Conservation (phyloP, 164 flowering plant genomes). For the Vitis labrusca region DNA sequence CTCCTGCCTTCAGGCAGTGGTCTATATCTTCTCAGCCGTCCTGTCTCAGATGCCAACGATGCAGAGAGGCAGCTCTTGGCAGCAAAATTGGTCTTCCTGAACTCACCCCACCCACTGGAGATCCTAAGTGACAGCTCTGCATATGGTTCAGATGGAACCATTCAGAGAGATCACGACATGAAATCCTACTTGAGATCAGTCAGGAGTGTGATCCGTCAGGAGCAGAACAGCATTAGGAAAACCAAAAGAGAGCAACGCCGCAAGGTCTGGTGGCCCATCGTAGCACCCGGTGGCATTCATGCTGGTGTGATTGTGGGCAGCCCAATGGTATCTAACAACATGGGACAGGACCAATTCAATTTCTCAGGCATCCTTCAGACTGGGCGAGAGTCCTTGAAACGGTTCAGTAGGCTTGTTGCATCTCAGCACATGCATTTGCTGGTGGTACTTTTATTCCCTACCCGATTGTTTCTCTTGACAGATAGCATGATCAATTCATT, state of each 20-base stretch:
- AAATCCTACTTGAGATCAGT: constrained; percentile 71
- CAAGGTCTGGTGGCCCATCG: constrained; percentile 72
- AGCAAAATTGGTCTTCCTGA: constrained; percentile 65
- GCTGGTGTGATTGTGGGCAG: constrained; percentile 27
- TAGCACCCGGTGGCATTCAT: constrained; percentile 32
- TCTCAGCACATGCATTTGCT: constrained; percentile 71
- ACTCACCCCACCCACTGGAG: constrained; percentile 95
- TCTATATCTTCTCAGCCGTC: constrained; percentile 49
- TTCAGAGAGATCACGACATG: constrained; percentile 92
- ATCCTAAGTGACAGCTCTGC: constrained; percentile 83
- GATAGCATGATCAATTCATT: constrained; percentile 25
- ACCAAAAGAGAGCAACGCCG: constrained; percentile 56
- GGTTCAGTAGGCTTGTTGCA: constrained; percentile 69
- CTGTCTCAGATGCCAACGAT: constrained; percentile 28
- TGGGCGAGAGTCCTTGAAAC: constrained; percentile 60
- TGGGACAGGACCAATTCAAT: constrained; percentile 31
- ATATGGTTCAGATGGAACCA: constrained; percentile 86
- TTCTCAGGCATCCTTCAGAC: constrained; percentile 49
- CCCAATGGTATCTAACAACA: constrained; percentile 8
- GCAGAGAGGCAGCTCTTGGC: constrained; percentile 59
- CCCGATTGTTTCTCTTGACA: constrained; percentile 45
- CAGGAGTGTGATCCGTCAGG: constrained; percentile 64
- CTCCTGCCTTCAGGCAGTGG: constrained; percentile 98
- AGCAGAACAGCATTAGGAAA: constrained; percentile 64
- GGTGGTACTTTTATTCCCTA: constrained; percentile 67